Conservation (phyloP, 2,329 filamentous ascomycete species). For the Trichoderma pleuroti region DNA sequence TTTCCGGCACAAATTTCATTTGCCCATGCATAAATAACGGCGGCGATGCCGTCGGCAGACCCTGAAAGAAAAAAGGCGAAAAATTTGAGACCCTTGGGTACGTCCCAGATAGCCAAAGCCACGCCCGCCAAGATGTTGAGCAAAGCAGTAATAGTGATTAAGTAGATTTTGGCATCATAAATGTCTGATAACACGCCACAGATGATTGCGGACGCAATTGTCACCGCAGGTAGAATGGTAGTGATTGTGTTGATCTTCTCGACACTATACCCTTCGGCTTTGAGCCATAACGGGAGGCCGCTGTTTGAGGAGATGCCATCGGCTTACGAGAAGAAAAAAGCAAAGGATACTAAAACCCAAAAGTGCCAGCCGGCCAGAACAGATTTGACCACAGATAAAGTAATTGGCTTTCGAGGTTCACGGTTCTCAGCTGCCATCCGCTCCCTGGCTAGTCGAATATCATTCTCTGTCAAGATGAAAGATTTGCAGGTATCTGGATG, state of each 20-base stretch:
- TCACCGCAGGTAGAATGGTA: conserved; percentile 36
- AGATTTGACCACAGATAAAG: conserved; percentile 23
- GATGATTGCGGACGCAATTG: conserved; percentile 47
- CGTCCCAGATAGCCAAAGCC: conserved; percentile 34
- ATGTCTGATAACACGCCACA: conserved; percentile 55
- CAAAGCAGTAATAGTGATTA: conserved; percentile 26
- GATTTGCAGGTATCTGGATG: conserved; percentile 29
- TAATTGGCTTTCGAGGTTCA: conserved; percentile 29
- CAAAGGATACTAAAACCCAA: conserved; percentile 28
- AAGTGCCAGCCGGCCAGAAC: conserved; percentile 32
- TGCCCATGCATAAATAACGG: conserved; percentile 42
- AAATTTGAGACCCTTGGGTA: conserved; percentile 35
- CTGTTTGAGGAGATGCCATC: conserved; percentile 34
- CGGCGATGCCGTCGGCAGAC: conserved; percentile 28
- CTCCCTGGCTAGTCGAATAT: conserved; percentile 29
- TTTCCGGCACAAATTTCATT: conserved; percentile 45
- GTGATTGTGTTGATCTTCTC: conserved; percentile 50
- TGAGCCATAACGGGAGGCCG: conserved; percentile 34
- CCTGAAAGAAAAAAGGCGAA: conserved; percentile 35
- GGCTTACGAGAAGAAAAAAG: conserved; percentile 31
- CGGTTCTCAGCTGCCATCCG: conserved; percentile 32
- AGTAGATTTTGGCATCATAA: conserved; percentile 40
- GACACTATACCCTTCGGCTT: conserved; percentile 32
- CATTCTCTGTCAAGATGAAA: conserved; percentile 27
- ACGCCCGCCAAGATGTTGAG: conserved; percentile 26